Evolutionary conservation across 805 yeast species (phyloP).

Genomic region (Saturnispora dispora): DNA sequence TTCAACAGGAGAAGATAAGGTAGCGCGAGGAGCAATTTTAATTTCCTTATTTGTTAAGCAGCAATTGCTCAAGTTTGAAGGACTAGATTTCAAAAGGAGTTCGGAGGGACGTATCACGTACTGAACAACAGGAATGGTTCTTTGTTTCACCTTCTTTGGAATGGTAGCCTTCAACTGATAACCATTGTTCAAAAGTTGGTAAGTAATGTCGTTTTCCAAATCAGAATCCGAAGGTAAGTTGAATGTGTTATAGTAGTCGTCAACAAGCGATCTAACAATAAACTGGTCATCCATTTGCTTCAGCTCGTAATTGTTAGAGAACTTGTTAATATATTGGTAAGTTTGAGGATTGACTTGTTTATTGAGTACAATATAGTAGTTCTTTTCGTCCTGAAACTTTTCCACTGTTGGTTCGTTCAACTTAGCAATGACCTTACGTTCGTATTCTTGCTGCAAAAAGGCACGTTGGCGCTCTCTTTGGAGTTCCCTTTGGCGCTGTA

Average conservation of each 20-base stretch:
- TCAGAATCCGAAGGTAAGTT: conserved; percentile 22
- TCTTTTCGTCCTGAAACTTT: conserved; percentile 14
- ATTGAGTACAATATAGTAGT: conserved; percentile 20
- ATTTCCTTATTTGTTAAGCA: not conserved
- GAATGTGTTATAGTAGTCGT: conserved; percentile 16
- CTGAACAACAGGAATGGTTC: conserved; percentile 4
- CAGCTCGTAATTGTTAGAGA: conserved; percentile 18
- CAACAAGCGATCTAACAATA: conserved; percentile 17
- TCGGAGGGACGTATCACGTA: not conserved
- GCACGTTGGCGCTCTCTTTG: conserved; percentile 2
- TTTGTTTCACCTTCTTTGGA: conserved; percentile 6
- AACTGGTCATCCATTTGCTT: conserved; percentile 14
- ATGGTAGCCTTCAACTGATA: conserved; percentile 15
- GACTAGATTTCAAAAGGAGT: not conserved
- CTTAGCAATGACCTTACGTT: conserved; percentile 5
- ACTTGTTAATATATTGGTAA: conserved; percentile 9
- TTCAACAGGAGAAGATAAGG: not conserved
- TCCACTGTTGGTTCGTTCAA: conserved; percentile 10
- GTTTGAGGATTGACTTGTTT: conserved; percentile 9
- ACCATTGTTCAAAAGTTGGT: conserved; percentile 17
- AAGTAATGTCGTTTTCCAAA: conserved; percentile 11
- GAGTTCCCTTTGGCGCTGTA: not conserved
- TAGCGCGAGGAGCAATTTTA: not conserved
- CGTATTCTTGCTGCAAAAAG: conserved; percentile 8
- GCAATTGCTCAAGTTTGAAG: not conserved